These are phyloP conservation scores for Lathyrus aphaca DNA, from an alignment of 306 rosid species.

Conservation along the genomic window DNA sequence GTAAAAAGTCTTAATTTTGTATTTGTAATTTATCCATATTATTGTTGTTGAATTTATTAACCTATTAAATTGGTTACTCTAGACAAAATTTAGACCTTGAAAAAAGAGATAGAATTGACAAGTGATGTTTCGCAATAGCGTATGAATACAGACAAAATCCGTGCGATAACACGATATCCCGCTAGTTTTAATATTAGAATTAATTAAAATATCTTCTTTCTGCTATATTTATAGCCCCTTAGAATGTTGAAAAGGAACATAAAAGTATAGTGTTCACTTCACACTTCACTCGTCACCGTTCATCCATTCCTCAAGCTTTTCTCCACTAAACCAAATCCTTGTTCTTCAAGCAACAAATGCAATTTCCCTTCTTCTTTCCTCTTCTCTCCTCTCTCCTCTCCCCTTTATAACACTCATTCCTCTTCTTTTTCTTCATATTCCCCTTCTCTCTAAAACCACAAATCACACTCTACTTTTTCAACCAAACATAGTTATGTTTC, in stretches of 20 bases:
- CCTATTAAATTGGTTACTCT: too few relatives aligned
- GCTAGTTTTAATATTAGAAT: too few relatives aligned
- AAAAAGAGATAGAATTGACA: too few relatives aligned
- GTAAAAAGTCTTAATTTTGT: too few relatives aligned
- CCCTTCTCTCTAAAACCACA: background rate
- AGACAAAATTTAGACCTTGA: too few relatives aligned
- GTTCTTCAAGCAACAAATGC: conserved; percentile 23
- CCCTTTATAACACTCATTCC: conserved; percentile 13
- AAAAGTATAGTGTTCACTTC: conserved; percentile 8
- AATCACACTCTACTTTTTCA: conserved; percentile 9
- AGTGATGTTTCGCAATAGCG: too few relatives aligned
- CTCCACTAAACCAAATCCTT: conserved; percentile 33
- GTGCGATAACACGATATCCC: too few relatives aligned
- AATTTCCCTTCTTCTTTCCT: conserved; percentile 11
- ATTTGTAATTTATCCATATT: too few relatives aligned
- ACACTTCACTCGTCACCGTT: conserved; percentile 22
- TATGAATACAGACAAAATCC: too few relatives aligned
- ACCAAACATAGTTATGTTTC: conserved; percentile 32
- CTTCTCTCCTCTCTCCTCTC: background rate
- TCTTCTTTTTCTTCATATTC: background rate
- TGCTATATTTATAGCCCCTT: background rate
- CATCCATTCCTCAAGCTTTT: conserved; percentile 1
- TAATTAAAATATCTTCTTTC: background rate
- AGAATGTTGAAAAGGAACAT: conserved; percentile 21
- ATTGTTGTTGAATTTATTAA: too few relatives aligned